Conservation (phyloP, 2,329 filamentous ascomycete genomes). For the Coniella lustricola region DNA sequence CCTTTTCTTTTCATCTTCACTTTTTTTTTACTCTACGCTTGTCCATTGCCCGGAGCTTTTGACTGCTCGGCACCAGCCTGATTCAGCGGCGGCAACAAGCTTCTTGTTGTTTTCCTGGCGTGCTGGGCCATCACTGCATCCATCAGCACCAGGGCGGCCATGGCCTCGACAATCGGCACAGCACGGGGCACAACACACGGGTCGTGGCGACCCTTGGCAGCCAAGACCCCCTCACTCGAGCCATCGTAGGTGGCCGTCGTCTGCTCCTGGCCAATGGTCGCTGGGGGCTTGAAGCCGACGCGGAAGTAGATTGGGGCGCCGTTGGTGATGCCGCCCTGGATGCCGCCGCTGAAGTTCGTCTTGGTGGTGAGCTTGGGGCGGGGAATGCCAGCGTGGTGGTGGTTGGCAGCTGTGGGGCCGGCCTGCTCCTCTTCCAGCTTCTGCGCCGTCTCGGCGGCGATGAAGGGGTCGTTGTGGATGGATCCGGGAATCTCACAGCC, state of each 20-base stretch:
- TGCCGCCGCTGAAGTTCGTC: conserved; percentile 92
- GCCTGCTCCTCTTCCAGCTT: conserved; percentile 36
- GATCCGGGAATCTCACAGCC: conserved; percentile 82
- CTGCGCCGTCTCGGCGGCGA: conserved; percentile 42
- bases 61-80: conserved; percentile 6
- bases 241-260: conserved; percentile 74
- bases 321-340: conserved; percentile 93
- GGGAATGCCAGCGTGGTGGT: conserved; percentile 37
- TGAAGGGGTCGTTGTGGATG: conserved; percentile 86
- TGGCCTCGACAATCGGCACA: conserved; percentile 82
- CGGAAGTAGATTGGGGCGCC: conserved; percentile 92
- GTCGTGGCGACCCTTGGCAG: conserved; percentile 90
- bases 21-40: not conserved
- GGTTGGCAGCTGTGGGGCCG: too few relatives aligned
- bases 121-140: conserved; percentile 83
- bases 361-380: conserved; percentile 68
- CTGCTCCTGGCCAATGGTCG: conserved; percentile 87
- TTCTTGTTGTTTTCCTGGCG: conserved; percentile 43
- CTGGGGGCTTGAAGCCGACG: conserved; percentile 89
- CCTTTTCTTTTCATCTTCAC: too few relatives aligned
- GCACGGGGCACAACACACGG: conserved; percentile 87
- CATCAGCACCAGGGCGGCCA: conserved; percentile 82
- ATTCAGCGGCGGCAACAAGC: conserved; percentile 35
- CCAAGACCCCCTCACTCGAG: conserved; percentile 62
- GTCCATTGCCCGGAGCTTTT: conserved; percentile 17